These are phyloP conservation scores for Ogataea henricii DNA, from an alignment of 805 yeast species.

Conservation along the genomic window DNA sequence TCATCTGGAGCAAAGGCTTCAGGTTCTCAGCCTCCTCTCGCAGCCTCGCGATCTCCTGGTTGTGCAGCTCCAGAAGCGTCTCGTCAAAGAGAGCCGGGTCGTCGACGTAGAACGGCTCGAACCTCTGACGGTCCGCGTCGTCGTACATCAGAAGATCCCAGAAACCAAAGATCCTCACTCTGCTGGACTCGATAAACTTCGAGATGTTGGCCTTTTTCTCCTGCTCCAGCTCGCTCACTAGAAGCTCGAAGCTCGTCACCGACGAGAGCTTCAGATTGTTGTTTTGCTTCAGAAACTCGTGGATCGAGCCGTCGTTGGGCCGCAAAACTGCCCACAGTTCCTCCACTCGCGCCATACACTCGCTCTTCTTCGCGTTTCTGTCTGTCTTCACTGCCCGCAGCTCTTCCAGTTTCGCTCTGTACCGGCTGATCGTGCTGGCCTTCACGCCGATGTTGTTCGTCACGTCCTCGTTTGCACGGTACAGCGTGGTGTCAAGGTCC, in stretches of 20 bases:
- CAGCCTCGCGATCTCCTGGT: conserved; percentile 56
- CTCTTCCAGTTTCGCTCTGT: conserved; percentile 11
- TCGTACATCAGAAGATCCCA: conserved; percentile 69
- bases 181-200: conserved; percentile 63
- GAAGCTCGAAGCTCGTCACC: conserved; percentile 53
- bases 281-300: conserved; percentile 43
- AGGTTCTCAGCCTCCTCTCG: conserved; percentile 50
- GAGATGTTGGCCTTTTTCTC: conserved; percentile 67
- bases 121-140: conserved; percentile 48
- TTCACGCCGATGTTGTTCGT: conserved; percentile 29
- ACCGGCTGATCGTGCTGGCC: conserved; percentile 15
- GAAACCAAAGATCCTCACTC: conserved; percentile 56
- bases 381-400: conserved; percentile 37
- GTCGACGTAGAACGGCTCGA: conserved; percentile 43
- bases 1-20: conserved; percentile 56
- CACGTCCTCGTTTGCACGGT: conserved; percentile 20
- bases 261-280: conserved; percentile 48
- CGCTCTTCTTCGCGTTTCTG: conserved; percentile 41
- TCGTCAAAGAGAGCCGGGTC: conserved; percentile 54
- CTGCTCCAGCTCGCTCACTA: conserved; percentile 56
- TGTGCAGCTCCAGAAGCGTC: conserved; percentile 60
- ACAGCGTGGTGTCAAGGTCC: conserved; percentile 11
- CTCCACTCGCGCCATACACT: conserved; percentile 36
- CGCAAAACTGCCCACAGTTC: conserved; percentile 49
- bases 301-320: conserved; percentile 32